Evolutionary conservation across 768 basidiomycete genomes (phyloP).

Genomic region (Lactarius tabidus): DNA sequence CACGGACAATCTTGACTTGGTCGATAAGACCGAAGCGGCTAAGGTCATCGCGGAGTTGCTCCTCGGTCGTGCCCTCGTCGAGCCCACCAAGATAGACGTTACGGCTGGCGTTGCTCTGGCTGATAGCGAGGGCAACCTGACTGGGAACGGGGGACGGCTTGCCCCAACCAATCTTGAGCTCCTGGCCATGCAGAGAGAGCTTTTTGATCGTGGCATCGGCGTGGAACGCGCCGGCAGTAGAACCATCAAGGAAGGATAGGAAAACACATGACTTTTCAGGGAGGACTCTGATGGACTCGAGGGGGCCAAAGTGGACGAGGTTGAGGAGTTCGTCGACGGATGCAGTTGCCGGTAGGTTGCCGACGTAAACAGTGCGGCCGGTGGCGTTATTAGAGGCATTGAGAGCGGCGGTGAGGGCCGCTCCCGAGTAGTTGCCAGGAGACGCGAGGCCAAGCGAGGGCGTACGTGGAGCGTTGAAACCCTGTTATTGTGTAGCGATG

Average conservation of each 20-base stretch:
- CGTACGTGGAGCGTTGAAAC: conserved; percentile 53
- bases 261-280: conserved; percentile 98
- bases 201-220: conserved; percentile 97
- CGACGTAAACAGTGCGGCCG: conserved; percentile 94
- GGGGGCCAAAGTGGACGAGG: conserved; percentile 95
- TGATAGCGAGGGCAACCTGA: conserved; percentile 82
- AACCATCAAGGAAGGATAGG: conserved; percentile 92
- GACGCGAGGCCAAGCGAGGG: conserved; percentile 66
- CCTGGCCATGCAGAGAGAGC: conserved; percentile 86
- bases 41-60: conserved; percentile 86
- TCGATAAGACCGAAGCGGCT: conserved; percentile 94
- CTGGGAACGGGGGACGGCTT: conserved; percentile 87
- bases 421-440: conserved; percentile 72
- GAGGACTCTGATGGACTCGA: conserved; percentile 90
- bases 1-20: conserved; percentile 98
- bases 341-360: conserved; percentile 91
- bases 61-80: conserved; percentile 87
- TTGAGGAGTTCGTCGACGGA: conserved; percentile 98
- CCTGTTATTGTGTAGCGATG: conserved; percentile 30
- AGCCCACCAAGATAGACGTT: conserved; percentile 97
- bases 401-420: conserved; percentile 68
- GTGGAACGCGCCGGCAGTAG: conserved; percentile 93
- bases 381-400: conserved; percentile 53
- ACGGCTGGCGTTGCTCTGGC: conserved; percentile 87
- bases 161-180: conserved; percentile 98